These are phyloP conservation scores for Prinsepia uniflora DNA, from an alignment of 306 rosid genomes.

Conservation along the genomic window DNA sequence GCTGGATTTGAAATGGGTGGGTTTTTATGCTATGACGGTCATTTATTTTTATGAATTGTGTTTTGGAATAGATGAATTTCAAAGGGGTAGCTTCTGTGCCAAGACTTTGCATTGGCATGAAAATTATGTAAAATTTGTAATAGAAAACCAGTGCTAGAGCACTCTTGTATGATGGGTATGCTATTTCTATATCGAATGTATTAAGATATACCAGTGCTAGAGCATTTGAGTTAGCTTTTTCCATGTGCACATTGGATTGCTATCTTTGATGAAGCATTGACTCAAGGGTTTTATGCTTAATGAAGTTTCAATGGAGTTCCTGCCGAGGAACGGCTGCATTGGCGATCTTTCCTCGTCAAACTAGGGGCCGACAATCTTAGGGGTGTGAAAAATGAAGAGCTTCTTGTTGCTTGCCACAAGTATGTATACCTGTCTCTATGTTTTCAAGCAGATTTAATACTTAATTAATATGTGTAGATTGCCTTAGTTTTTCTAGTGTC, in stretches of 20 bases:
- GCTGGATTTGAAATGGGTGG: neutral
- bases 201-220: neutral
- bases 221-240: neutral
- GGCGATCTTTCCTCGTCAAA: slow-evolving; percentile 94
- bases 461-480: slow-evolving; percentile 6
- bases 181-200: neutral
- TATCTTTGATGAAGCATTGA: neutral
- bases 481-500: neutral
- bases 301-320: slow-evolving; percentile 95
- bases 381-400: slow-evolving; percentile 92
- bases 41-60: neutral
- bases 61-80: neutral
- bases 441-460: slow-evolving; percentile 3
- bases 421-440: slow-evolving; percentile 30
- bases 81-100: neutral
- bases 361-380: slow-evolving; percentile 92
- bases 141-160: neutral
- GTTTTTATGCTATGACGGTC: neutral
- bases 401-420: slow-evolving; percentile 94
- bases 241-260: neutral
- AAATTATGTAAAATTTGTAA: neutral
- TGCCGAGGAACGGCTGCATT: slow-evolving; percentile 84
- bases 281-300: neutral
- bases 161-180: neutral
- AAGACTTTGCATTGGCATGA: too few species aligned